A percentile compares a stretch with the other conserved stretches of the same genome.
phyloP scores from a whole-genome alignment of 306 rosid species.

The Lathyrus sativus region DNA sequence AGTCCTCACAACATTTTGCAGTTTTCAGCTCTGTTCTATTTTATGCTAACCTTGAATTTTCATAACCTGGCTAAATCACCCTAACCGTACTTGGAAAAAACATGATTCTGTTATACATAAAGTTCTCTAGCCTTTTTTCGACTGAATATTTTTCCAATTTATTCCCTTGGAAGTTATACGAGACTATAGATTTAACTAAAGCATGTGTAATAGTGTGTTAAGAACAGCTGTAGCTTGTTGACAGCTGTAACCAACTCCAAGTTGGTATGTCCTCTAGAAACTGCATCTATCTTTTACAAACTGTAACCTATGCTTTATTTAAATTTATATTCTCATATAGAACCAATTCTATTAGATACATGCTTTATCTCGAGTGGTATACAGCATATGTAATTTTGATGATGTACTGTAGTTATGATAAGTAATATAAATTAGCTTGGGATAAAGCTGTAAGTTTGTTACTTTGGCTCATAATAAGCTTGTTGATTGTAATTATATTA shows the following conservation, averaged over 20 bases:
- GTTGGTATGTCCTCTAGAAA: background rate
- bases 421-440: slow-evolving; percentile 22
- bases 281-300: background rate
- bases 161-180: background rate
- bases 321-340: background rate
- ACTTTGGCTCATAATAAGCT: slow-evolving; percentile 1
- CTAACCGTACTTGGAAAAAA: background rate
- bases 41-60: slow-evolving; percentile 18
- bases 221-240: background rate
- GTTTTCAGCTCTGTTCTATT: slow-evolving; percentile 12
- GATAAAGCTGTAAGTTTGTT: slow-evolving; percentile 7
- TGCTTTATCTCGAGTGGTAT: slow-evolving; percentile 6
- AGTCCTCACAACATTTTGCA: slow-evolving; percentile 3
- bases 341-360: background rate
- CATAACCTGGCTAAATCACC: slow-evolving; percentile 6
- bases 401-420: background rate
- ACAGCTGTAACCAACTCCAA: slow-evolving; percentile 4
- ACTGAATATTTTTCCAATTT: slow-evolving; percentile 9
- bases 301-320: background rate
- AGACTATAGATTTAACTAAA: background rate
- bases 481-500: slow-evolving; percentile 21
- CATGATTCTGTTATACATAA: background rate
- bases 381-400: background rate
- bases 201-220: background rate
- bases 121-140: slow-evolving; percentile 23